Percentiles rank a stretch among this genome's conserved stretches.
Evolutionary conservation across 306 rosid genomes (phyloP).

Genomic region (Fragaria vesca): DNA sequence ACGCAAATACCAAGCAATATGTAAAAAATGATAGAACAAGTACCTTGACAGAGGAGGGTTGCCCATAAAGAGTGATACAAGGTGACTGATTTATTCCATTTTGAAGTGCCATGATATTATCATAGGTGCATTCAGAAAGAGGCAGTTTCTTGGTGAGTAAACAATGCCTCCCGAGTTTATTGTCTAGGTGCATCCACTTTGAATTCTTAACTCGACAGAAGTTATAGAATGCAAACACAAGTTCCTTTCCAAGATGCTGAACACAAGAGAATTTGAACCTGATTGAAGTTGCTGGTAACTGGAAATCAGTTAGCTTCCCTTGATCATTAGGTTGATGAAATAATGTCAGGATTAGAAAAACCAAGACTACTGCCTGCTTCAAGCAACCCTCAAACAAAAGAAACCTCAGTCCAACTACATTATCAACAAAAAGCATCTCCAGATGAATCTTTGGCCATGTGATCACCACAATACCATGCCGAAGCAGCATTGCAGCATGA

Average conservation of each 20-base stretch:
- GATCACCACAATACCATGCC: constrained; percentile 52
- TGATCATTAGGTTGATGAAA: constrained; percentile 50
- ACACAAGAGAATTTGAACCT: constrained; percentile 69
- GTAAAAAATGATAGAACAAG: constrained; percentile 9
- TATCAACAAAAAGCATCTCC: constrained; percentile 92
- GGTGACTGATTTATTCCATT: constrained; percentile 43
- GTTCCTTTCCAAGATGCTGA: constrained; percentile 57
- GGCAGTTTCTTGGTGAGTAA: constrained; percentile 64
- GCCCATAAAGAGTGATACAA: constrained; percentile 26
- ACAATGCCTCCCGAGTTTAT: constrained; percentile 64
- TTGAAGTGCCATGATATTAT: constrained; percentile 78
- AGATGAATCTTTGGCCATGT: constrained; percentile 74
- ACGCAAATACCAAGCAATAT: constrained; percentile 11
- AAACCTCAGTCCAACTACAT: constrained; percentile 79
- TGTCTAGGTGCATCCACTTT: constrained; percentile 69
- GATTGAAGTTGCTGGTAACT: constrained; percentile 76
- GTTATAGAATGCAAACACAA: constrained; percentile 70
- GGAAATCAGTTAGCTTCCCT: constrained; percentile 49
- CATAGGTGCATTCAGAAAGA: constrained; percentile 83
- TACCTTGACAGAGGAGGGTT: constrained; percentile 61
- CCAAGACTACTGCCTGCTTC: constrained; percentile 61
- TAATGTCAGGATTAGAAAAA: constrained; percentile 53
- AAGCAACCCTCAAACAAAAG: constrained; percentile 79
- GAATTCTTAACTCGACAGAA: constrained; percentile 59
- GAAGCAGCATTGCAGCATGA: constrained; percentile 46